Percentiles rank a stretch among this genome's conserved stretches.
Evolutionary conservation across 441 rosid species (phyloP).

Genomic region (Macaranga tanarius): DNA sequence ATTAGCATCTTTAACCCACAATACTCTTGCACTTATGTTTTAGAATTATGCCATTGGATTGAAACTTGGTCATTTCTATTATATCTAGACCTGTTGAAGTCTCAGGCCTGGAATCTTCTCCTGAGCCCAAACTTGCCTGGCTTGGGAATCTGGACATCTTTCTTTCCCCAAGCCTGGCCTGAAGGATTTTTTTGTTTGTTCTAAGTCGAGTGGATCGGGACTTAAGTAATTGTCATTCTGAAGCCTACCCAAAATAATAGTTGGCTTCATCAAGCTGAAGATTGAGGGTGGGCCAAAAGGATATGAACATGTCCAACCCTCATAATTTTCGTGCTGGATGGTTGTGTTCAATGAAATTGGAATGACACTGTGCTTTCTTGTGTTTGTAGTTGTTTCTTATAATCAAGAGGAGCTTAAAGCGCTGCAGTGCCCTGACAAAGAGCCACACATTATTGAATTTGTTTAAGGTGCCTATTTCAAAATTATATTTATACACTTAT

Average conservation of each 20-base stretch:
- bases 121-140: background rate
- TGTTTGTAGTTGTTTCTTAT: conserved; percentile 71
- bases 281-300: background rate
- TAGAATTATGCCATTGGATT: background rate
- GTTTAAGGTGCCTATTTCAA: conserved; percentile 66
- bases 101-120: background rate
- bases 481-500: conserved; percentile 2
- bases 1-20: background rate
- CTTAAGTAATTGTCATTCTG: background rate
- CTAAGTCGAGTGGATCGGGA: background rate
- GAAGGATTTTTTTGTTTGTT: background rate
- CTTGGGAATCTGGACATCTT: background rate
- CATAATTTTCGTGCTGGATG: background rate
- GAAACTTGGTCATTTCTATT: background rate
- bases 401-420: conserved; percentile 96
- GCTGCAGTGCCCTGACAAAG: conserved; percentile 91
- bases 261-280: background rate
- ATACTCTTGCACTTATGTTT: background rate
- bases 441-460: conserved; percentile 82
- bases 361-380: conserved; percentile 22
- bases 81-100: background rate
- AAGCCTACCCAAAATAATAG: background rate
- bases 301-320: background rate
- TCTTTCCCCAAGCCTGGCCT: background rate
- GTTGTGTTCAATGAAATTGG: conserved; percentile 11